phyloP scores from a whole-genome alignment of 2,329 filamentous ascomycete species.

The Lecanicillium sp. region DNA sequence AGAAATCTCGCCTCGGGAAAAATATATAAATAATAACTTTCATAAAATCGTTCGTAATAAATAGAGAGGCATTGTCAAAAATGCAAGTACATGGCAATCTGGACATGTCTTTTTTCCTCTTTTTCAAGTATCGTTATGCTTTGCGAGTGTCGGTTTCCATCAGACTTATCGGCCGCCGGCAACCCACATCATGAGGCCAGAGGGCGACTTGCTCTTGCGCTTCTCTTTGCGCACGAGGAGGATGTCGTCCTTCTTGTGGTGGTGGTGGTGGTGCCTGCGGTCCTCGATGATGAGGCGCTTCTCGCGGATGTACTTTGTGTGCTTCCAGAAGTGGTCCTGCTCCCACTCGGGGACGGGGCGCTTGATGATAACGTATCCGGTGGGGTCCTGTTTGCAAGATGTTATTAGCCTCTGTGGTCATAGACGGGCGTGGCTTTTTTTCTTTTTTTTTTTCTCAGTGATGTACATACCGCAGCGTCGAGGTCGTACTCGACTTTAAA shows the following conservation, averaged over 20 bases:
- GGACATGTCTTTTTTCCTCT: background rate
- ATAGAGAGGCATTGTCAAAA: no score
- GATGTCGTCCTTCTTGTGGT: conserved; percentile 45
- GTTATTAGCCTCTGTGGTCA: conserved; percentile 25
- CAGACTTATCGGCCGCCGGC: conserved; percentile 42
- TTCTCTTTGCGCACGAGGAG: conserved; percentile 49
- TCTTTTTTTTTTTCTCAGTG: background rate
- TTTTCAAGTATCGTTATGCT: background rate
- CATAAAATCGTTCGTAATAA: conserved; percentile 1
- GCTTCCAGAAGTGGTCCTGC: conserved; percentile 66
- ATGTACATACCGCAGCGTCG: conserved; percentile 41
- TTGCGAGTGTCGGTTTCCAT: conserved; percentile 14
- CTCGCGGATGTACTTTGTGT: conserved; percentile 61
- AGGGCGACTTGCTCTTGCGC: conserved; percentile 49
- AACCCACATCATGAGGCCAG: conserved; percentile 49
- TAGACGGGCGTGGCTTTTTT: background rate
- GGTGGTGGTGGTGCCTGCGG: conserved; percentile 35
- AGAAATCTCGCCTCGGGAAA: background rate
- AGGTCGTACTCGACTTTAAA: conserved; percentile 53
- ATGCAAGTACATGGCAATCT: background rate
- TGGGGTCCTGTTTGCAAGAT: conserved; percentile 47
- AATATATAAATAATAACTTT: conserved; percentile 2
- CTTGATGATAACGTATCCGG: conserved; percentile 67
- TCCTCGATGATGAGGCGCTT: conserved; percentile 46
- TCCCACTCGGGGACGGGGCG: conserved; percentile 65